Evolutionary conservation across 192 early-diverging fungal genomes (phyloP), one percentile per base, ranked within the genome.

Genomic region (Rhizophlyctis rosea): DNA sequence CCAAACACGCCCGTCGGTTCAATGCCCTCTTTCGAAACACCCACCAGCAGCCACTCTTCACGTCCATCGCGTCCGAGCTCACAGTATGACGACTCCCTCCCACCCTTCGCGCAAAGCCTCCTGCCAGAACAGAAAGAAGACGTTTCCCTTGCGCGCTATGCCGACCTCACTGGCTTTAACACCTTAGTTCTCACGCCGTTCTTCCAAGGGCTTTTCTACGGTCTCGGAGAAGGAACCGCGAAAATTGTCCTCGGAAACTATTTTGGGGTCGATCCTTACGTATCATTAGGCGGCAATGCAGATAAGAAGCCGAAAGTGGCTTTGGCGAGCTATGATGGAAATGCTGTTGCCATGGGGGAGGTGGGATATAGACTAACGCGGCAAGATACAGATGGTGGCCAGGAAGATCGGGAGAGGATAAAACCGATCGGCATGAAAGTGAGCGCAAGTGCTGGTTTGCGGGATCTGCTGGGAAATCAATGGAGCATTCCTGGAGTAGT

Each of bases 191-290:
- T 74, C 34, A 64, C 68, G 4, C 73, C 73, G 29, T 75, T 72
- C 47, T 67, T 69, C 35, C 75, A 81, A 64, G 79, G 79, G 21
- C 67, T 81, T 67, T 81, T 81, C 56, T 73, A 81, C 54, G 79
- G 79, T 3, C 57, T 81, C 27, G 80, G 80, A 2, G 80, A 81
- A 56, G 80, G 80, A 27, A 54, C 73, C 4, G 80, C 74, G 14
- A 67, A 75, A 47, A 64, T 78, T 11, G 53, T 74, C 36, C 63
- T 81, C 24, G 74, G 77, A 36, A 57, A 62, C 30, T 78, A 66
- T 64, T 71, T 70, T 54, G 80, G 76, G 18, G 59, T 81, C 29
- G 78, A 74, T 11, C 73, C 73, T 30, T n/a, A 60, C 32, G 47
- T 70, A 4, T 66, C 72, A 9, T 50, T 74, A 3, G 72, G 72